Percentiles rank a stretch among this genome's conserved stretches.
Evolutionary conservation across 2,329 filamentous ascomycete genomes (phyloP).

Genomic region (Aureobasidium sp.): DNA sequence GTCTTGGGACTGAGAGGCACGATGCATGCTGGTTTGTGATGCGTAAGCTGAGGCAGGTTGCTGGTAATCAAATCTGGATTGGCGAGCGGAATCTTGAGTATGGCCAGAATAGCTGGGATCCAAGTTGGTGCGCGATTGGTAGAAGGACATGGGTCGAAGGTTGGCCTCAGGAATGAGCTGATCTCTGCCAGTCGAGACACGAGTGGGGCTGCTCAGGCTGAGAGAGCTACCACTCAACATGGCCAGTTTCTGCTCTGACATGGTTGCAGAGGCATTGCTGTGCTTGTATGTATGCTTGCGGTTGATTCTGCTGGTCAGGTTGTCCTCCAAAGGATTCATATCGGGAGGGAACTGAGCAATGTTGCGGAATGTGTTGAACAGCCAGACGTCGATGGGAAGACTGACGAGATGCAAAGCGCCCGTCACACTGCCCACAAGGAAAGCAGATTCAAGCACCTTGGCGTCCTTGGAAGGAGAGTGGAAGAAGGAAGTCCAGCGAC

Average conservation of each 20-base stretch:
- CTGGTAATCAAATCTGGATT: conserved; percentile 38
- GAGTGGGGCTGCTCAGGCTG: conserved; percentile 31
- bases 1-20: conserved; percentile 7
- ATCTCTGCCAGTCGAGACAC: conserved; percentile 34
- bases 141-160: conserved; percentile 61
- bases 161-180: conserved; percentile 35
- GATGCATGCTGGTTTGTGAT: conserved; percentile 23
- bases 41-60: conserved; percentile 24
- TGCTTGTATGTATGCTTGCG: conserved; percentile 67
- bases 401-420: conserved; percentile 65
- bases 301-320: conserved; percentile 63
- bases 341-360: conserved; percentile 81
- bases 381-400: conserved; percentile 63
- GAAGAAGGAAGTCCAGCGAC: conserved; percentile 65
- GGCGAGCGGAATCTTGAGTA: conserved; percentile 43
- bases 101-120: conserved; percentile 48
- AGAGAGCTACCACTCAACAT: conserved; percentile 40
- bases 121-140: conserved; percentile 64
- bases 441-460: conserved; percentile 57
- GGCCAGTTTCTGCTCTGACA: conserved; percentile 55
- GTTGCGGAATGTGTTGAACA: conserved; percentile 71
- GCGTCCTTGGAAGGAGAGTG: conserved; percentile 47
- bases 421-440: conserved; percentile 58
- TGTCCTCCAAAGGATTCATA: conserved; percentile 87
- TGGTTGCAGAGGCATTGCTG: conserved; percentile 43